Base-by-base conservation (phyloP, 306 rosid genomes). In the Castanopsis chinensis region DNA sequence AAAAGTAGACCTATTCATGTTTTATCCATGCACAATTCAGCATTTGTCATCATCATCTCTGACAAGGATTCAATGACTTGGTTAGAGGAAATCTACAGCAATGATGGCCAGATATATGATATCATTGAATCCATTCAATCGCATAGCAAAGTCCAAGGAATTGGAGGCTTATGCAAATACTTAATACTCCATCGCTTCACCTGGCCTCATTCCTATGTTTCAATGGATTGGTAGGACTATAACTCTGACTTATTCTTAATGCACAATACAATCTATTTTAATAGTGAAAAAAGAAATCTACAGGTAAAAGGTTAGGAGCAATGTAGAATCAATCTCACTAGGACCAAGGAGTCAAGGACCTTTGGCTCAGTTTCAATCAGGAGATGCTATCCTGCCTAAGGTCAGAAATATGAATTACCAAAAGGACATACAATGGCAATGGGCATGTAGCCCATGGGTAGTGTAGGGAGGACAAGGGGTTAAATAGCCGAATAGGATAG, bases 131-230 rank as follows among this genome's bases (percentile, higher is more conserved):
- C 71, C 33, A 23, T 17, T 67, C 15, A 32, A 33, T 33, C 79
- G 33, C 35, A 68, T 30, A 21, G 71, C 60, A 53, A 30, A 69
- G 32, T 41, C 60, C 77, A 68, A 32, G 11, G 68, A 69, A 77
- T 51, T 18, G 75, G 68, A 61, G 61, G 69, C 67, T 79, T 25
- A 61, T 25, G 41, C 23, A 52, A n/a, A 77, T 78, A 72, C 20
- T 35, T 51, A 25, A 20, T 51, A 41, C n/a, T 25, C 33, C 33
- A 71, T 49, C 3, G 14, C 76, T 60, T 74, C 20, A 49, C 69
- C 28, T 37, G 20, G 45, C 69, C 59, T 67, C 35, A 72, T 67
- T 81, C 63, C 69, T 37, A 35, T 70, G 37, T 21, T 76, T 76
- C 25, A 51, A 54, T 54, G 69, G 70, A 57, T 11, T 43, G 25